A percentile compares a stretch with the other conserved stretches of the same genome.
These are phyloP conservation scores for Periconia digitata DNA, from an alignment of 2,329 filamentous ascomycete genomes.

Conservation along the genomic window DNA sequence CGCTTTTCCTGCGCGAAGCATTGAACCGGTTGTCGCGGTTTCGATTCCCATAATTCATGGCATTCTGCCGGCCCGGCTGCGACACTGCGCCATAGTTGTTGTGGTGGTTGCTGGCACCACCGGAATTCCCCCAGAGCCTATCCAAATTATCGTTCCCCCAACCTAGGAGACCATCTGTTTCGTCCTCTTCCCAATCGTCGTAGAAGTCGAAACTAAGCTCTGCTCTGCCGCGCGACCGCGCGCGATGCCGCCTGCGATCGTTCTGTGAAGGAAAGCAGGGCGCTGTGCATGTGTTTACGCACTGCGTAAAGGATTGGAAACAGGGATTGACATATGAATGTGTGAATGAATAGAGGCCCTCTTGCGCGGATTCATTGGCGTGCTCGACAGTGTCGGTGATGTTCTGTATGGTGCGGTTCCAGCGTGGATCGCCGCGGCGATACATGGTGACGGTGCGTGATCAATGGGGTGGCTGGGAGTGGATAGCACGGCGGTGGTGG, in stretches of 20 bases:
- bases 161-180: slow-evolving; percentile 65
- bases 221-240: slow-evolving; percentile 60
- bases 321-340: slow-evolving; percentile 85
- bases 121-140: slow-evolving; percentile 63
- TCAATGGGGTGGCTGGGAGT: slow-evolving; percentile 13
- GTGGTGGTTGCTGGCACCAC: slow-evolving; percentile 50
- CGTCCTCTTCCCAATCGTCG: slow-evolving; percentile 86
- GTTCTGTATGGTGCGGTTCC: slow-evolving; percentile 92
- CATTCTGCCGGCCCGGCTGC: slow-evolving; percentile 70
- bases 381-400: slow-evolving; percentile 88
- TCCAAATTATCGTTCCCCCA: slow-evolving; percentile 88
- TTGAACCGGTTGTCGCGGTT: slow-evolving; percentile 44
- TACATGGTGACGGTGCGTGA: slow-evolving; percentile 50
- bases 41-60: slow-evolving; percentile 87
- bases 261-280: slow-evolving; percentile 72
- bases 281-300: slow-evolving; percentile 70
- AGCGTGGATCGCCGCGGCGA: slow-evolving; percentile 73
- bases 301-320: slow-evolving; percentile 65
- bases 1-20: slow-evolving; percentile 55
- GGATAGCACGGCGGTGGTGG: slow-evolving; percentile 12
- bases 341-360: slow-evolving; percentile 84
- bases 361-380: slow-evolving; percentile 88
- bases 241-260: slow-evolving; percentile 72
- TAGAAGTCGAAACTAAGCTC: slow-evolving; percentile 96
- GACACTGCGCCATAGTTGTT: slow-evolving; percentile 53